phyloP scores from a whole-genome alignment of 2,329 filamentous ascomycete genomes.

The Alternaria panax region DNA sequence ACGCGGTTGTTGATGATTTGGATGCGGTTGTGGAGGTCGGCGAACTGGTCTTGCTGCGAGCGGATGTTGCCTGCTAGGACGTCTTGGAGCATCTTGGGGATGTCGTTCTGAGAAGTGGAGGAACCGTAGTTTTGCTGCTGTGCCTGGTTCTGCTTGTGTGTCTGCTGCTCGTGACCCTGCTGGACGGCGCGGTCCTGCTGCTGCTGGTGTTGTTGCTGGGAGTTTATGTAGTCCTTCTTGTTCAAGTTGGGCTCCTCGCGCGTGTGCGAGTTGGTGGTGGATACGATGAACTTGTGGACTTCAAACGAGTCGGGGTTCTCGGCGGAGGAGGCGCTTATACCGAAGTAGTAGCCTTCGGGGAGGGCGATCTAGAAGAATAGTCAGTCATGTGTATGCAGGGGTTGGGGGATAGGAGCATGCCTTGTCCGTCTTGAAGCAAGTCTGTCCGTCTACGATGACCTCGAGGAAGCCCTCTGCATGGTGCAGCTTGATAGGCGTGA shows the following conservation, averaged over 20 bases:
- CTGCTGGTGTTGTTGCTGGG: conserved; percentile 39
- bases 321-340: conserved; percentile 84
- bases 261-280: conserved; percentile 56
- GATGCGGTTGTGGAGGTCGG: conserved; percentile 83
- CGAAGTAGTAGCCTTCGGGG: conserved; percentile 82
- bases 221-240: conserved; percentile 33
- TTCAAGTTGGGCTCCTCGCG: conserved; percentile 43
- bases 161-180: conserved; percentile 40
- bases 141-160: conserved; percentile 28
- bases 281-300: conserved; percentile 83
- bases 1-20: conserved; percentile 76
- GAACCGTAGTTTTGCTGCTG: conserved; percentile 31
- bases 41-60: conserved; percentile 69
- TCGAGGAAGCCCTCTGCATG: conserved; percentile 69
- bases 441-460: conserved; percentile 79
- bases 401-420: conserved; percentile 37
- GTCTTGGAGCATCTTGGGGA: conserved; percentile 52
- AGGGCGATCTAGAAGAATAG: conserved; percentile 66
- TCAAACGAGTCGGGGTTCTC: conserved; percentile 96
- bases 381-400: conserved; percentile 8
- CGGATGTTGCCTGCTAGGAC: conserved; percentile 55
- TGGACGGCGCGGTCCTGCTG: conserved; percentile 31
- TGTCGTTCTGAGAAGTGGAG: conserved; percentile 26
- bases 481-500: conserved; percentile 80
- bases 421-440: conserved; percentile 83